Base-by-base conservation (phyloP, 2,329 filamentous ascomycete genomes). In the Cercospora sp. region DNA sequence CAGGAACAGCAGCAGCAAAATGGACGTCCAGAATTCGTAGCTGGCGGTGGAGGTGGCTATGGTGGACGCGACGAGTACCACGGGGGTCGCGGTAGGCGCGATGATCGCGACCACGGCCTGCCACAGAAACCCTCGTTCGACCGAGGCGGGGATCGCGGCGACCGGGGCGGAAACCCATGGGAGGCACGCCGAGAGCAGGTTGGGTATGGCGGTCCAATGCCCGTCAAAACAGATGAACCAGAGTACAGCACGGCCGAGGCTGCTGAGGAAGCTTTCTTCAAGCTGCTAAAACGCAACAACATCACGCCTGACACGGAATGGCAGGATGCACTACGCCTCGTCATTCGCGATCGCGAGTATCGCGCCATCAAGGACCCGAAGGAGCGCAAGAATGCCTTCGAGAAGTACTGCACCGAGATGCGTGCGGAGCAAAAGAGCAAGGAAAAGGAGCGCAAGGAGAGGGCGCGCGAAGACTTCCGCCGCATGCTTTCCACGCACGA, bases 401-500 rank as follows among this genome's bases (percentile, higher is more conserved):
- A 97, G 82, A 97, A 97, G 82, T 99, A 95, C 83, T 93, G 92
- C 78, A 86, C 93, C 75, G 93, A 98, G 79, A 87, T 96, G 80
- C 89, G 95, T 73, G 85, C 91, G 73, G 92, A 97, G 82, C 95
- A 99, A 82, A 95, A 96, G 83, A 93, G 96, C 80, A 91, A 91
- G 74, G 94, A 94, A 77, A 94, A 96, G 81, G 94, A 98, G 81
- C 90, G 95, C 78, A 86, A 96, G 79, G 86, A 92, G 75, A 98
- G 97, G 83, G 86, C 98, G 77, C 92, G 93, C 76, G 87, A 91
- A 80, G 95, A 98, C 84, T 99, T 99, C 80, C 91, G 91, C 73
- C 94, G 90, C 65, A 99, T 99, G 95, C 87, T 99, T 73, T 93
- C 91, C 81, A 94, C 93, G 72, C 94, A 99, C 79, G 93, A 94